Percentiles rank a stretch among this genome's conserved stretches.
phyloP scores from a whole-genome alignment of 164 flowering plant species.

The Hamamelis virginiana region DNA sequence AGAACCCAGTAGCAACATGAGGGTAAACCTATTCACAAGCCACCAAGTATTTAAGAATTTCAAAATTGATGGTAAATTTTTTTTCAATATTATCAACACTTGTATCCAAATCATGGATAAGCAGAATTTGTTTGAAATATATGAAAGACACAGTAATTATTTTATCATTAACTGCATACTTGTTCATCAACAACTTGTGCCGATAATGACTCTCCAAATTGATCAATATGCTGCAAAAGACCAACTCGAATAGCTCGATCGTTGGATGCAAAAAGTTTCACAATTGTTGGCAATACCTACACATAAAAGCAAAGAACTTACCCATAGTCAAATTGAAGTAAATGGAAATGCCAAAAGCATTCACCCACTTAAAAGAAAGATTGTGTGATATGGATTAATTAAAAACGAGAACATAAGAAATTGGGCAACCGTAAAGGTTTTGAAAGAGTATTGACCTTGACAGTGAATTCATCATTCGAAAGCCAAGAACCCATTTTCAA shows the following conservation, averaged over 20 bases:
- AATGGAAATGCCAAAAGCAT: not conserved
- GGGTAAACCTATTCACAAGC: slow-evolving; percentile 71
- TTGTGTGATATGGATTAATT: not conserved
- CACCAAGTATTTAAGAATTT: slow-evolving; percentile 17
- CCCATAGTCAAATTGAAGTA: slow-evolving; percentile 1
- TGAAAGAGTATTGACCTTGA: slow-evolving; percentile 53
- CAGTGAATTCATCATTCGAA: slow-evolving; percentile 73
- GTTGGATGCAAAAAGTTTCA: slow-evolving; percentile 85
- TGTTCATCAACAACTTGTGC: slow-evolving; percentile 94
- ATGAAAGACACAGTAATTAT: not conserved
- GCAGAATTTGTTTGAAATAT: not conserved
- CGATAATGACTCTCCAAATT: slow-evolving; percentile 89
- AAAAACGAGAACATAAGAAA: not conserved
- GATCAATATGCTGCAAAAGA: slow-evolving; percentile 93
- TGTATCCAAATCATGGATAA: not conserved
- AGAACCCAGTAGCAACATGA: slow-evolving; percentile 90
- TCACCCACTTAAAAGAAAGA: not conserved
- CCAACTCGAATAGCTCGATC: slow-evolving; percentile 90
- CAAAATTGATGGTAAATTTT: slow-evolving; percentile 7
- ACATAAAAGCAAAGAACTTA: slow-evolving; percentile 8
- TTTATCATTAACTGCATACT: slow-evolving; percentile 43
- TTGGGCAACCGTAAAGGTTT: not conserved
- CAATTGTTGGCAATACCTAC: slow-evolving; percentile 87
- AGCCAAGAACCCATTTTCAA: slow-evolving; percentile 98
- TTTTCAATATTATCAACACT: not conserved